These are phyloP conservation scores for Pulicaria dysenterica DNA, from an alignment of 129 eudicot species.

Conservation along the genomic window DNA sequence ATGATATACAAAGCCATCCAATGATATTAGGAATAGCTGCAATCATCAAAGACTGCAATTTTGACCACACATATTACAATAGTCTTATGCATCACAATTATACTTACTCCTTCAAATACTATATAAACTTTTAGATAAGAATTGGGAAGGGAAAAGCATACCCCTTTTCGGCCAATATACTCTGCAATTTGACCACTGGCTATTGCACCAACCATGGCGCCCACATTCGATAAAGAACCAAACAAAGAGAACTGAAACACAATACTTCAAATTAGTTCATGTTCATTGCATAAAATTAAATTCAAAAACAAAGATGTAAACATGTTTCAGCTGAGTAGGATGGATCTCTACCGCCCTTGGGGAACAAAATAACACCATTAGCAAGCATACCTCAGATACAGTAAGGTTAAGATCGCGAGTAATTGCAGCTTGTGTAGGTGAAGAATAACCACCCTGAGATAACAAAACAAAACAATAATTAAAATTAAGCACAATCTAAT, in stretches of 20 bases:
- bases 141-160: slow-evolving; percentile 22
- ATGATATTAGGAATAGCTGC: slow-evolving; percentile 50
- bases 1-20: slow-evolving; percentile 46
- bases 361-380: neutral
- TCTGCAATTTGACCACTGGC: slow-evolving; percentile 97
- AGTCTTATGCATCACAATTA: neutral
- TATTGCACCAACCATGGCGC: slow-evolving; percentile 99
- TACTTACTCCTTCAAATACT: neutral
- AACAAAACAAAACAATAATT: slow-evolving; percentile 7
- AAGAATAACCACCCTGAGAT: slow-evolving; percentile 73
- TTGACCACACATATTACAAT: slow-evolving; percentile 12
- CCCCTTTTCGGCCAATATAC: slow-evolving; percentile 97
- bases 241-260: slow-evolving; percentile 82
- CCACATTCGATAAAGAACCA: slow-evolving; percentile 94
- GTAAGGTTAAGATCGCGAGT: slow-evolving; percentile 64
- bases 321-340: too few species aligned
- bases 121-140: neutral
- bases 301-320: too few species aligned
- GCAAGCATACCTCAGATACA: slow-evolving; percentile 57
- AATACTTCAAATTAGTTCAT: slow-evolving; percentile 22
- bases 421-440: slow-evolving; percentile 80
- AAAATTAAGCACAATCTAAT: neutral
- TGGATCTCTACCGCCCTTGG: too few species aligned
- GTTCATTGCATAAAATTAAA: neutral
- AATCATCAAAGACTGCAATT: slow-evolving; percentile 47